Base-by-base conservation (phyloP, 345 rosid genomes). In the Cardamine chenopodiifolia region DNA sequence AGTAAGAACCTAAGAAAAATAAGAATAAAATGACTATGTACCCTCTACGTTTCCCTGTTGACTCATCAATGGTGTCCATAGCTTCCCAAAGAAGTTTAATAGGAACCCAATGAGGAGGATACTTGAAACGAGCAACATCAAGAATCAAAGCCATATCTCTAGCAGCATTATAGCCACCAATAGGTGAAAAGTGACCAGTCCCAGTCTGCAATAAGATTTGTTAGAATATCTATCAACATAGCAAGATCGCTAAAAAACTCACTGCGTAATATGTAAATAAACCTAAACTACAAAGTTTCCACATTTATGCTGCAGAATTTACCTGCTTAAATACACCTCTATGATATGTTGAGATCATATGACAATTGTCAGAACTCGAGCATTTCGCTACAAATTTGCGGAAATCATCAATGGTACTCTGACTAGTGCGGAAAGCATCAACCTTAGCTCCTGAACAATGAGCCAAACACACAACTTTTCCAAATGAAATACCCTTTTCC, bases 71-170 rank as follows among this genome's bases (percentile, higher is more conserved):
- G 4, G 62, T 88, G 66, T 88, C 76, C 98, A 94, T 89, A 53
- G 97, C 96, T 71, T 94, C 90, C 98, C 98, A 94, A 54, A 94
- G 97, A 78, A 94, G 95, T 22, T 61, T 72, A 73, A 94, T 76
- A 40, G 98, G 98, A 82, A 94, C 90, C 98, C 98, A 94, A 25
- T 89, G 98, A 35, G 98, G 97, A 74, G 98, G 97, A 87, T 91
- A 94, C 87, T 94, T 91, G 73, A 89, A 94, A 62, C 97, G 95
- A 31, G 98, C 98, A 20, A 89, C 97, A 79, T 94, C 98, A 82
- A 94, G 81, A 84, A 94, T 89, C 78, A 94, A 78, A 68, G 93
- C 95, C 98, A 94, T 91, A 83, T 94, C 98, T 73, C 81, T 88
- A 73, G 82, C 90, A 73, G 82, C 90, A 79, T 94, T 92, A 81